These are phyloP conservation scores for Bonia amplexicaulis DNA, from an alignment of 176 grass and related monocot genomes.

Conservation along the genomic window DNA sequence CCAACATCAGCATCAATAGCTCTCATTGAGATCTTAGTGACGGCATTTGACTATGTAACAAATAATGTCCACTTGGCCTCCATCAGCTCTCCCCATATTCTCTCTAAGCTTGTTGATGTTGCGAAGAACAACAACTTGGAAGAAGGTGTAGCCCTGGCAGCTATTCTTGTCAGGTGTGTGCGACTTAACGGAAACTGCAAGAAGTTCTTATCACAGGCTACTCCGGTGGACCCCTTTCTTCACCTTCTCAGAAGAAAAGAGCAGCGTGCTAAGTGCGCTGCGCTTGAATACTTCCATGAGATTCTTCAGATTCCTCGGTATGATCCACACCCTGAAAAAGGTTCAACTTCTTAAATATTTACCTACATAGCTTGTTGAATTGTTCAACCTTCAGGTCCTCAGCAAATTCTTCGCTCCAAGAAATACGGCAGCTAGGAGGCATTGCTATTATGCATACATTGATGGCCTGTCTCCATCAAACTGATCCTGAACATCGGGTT, in stretches of 20 bases:
- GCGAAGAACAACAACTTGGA: conserved; percentile 85
- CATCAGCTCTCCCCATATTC: conserved; percentile 73
- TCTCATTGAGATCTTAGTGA: conserved; percentile 94
- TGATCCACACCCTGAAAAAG: conserved; percentile 25
- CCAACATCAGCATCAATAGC: conserved; percentile 92
- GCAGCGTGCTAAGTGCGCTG: conserved; percentile 49
- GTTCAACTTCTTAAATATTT: background rate
- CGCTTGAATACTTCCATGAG: conserved; percentile 97
- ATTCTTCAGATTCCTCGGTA: conserved; percentile 91
- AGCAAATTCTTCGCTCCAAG: conserved; percentile 58
- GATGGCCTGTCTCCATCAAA: conserved; percentile 73
- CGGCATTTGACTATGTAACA: conserved; percentile 97
- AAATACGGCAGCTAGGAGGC: conserved; percentile 67
- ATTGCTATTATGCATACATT: conserved; percentile 76
- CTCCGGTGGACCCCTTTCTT: conserved; percentile 91
- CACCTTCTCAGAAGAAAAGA: conserved; percentile 84
- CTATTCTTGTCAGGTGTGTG: conserved; percentile 90
- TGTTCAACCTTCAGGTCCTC: conserved; percentile 61
- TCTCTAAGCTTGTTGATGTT: conserved; percentile 78
- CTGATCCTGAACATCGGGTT: conserved; percentile 64
- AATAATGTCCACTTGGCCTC: conserved; percentile 88
- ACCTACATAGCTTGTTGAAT: conserved; percentile 26
- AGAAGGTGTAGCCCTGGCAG: conserved; percentile 79
- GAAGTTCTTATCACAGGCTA: conserved; percentile 91
- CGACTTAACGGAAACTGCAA: conserved; percentile 80